Percentiles rank a stretch among this genome's conserved stretches.
Evolutionary conservation across 2,329 filamentous ascomycete genomes (phyloP).

Genomic region (Parafenestella ontariensis): DNA sequence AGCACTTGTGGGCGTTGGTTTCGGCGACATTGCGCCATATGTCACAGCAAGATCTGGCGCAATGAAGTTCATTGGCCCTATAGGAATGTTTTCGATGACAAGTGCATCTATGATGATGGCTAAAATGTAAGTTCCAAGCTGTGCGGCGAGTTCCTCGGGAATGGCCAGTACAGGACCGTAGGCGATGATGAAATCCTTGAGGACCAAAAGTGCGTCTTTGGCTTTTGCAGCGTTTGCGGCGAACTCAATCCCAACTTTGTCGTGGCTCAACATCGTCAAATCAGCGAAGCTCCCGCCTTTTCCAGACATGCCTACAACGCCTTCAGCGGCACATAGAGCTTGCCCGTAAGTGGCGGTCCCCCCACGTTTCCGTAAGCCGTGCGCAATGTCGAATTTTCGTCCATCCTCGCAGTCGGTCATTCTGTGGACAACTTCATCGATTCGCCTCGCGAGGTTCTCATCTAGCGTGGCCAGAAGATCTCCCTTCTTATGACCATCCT

Average conservation of each 20-base stretch:
- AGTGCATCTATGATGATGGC: background rate
- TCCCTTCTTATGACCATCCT: background rate
- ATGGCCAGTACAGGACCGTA: background rate
- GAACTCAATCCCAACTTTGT: background rate
- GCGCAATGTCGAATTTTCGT: background rate
- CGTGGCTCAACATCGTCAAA: background rate
- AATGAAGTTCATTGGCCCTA: background rate
- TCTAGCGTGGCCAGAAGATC: background rate
- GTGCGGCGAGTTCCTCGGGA: background rate
- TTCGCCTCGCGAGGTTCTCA: background rate
- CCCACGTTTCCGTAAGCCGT: background rate
- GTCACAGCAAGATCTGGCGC: background rate
- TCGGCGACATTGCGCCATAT: background rate
- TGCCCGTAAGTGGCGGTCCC: background rate
- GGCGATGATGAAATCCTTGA: background rate
- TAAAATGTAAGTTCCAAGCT: background rate
- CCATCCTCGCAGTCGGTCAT: background rate
- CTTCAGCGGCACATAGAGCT: background rate
- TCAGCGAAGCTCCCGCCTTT: background rate
- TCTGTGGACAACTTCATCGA: background rate
- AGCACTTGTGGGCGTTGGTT: background rate
- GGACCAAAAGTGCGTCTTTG: background rate
- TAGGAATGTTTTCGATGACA: background rate
- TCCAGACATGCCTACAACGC: background rate
- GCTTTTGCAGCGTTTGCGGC: background rate